Evolutionary conservation across 2,329 filamentous ascomycete species (phyloP).

Genomic region (Penicillium sp.): DNA sequence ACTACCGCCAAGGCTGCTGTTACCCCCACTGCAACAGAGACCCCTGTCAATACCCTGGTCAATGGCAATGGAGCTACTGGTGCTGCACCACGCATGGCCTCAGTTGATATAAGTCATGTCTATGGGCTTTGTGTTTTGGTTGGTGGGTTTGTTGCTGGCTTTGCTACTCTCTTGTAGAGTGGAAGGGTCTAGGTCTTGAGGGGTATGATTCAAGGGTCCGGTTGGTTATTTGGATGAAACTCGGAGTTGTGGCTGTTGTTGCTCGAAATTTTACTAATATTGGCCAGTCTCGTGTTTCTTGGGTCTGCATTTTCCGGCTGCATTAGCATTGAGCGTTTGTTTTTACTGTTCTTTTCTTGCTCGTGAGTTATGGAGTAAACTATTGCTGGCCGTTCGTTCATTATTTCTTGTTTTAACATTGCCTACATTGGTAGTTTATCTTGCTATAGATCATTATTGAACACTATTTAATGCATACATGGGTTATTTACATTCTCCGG

Average conservation of each 20-base stretch:
- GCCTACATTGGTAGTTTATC: background rate
- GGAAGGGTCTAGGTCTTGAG: no score
- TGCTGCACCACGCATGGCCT: constrained; percentile 27
- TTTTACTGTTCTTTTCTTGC: constrained; percentile 4
- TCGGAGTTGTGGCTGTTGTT: background rate
- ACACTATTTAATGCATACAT: background rate
- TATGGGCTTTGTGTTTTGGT: constrained; percentile 57
- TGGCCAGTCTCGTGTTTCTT: background rate
- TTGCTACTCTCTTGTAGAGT: constrained; percentile 52
- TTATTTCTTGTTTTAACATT: background rate
- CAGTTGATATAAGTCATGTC: constrained; percentile 54
- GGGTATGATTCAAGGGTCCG: background rate
- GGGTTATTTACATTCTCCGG: background rate
- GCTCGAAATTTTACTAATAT: background rate
- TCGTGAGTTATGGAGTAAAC: constrained; percentile 3
- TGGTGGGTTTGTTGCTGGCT: constrained; percentile 57
- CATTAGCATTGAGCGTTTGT: constrained; percentile 18
- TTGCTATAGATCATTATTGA: background rate
- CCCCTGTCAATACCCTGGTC: constrained; percentile 33
- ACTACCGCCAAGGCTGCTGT: constrained; percentile 39
- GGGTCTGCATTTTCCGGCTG: constrained; percentile 9
- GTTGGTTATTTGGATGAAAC: background rate
- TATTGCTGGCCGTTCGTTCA: background rate
- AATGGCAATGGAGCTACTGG: constrained; percentile 33
- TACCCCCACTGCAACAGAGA: constrained; percentile 40